Evolutionary conservation across 495 filamentous ascomycete genomes (phyloP).

Genomic region (Chaetomium tenue): DNA sequence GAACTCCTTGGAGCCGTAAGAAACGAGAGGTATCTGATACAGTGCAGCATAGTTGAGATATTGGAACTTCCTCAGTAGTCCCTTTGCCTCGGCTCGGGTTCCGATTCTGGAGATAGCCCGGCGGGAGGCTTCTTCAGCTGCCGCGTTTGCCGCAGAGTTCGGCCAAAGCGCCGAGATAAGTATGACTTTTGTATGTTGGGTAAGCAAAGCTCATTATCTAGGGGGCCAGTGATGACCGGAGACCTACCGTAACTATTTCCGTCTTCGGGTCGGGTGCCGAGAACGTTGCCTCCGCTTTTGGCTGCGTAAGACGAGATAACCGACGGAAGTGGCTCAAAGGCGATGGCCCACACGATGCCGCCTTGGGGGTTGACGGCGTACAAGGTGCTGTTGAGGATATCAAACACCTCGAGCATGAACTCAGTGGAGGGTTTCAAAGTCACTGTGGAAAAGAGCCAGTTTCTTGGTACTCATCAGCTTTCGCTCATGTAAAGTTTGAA

Average conservation of each 20-base stretch:
- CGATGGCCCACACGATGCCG: constrained; percentile 31
- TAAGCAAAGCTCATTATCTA: background rate
- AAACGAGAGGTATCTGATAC: constrained; percentile 27
- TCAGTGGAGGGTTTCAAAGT: constrained; percentile 11
- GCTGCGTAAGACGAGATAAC: constrained; percentile 34
- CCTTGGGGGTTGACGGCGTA: constrained; percentile 16
- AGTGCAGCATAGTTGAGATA: constrained; percentile 48
- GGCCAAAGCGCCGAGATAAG: background rate
- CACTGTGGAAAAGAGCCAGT: constrained; percentile 5
- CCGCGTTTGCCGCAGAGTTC: background rate
- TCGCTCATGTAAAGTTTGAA: background rate
- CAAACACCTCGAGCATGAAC: constrained; percentile 26
- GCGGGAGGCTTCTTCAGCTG: background rate
- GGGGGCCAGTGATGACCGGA: background rate
- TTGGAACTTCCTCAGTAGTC: constrained; percentile 8
- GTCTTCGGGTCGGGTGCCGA: constrained; percentile 30
- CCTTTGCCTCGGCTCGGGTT: constrained; percentile 12
- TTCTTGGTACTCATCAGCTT: background rate
- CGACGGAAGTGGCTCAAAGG: constrained; percentile 50
- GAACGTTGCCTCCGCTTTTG: constrained; percentile 42
- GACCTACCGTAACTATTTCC: background rate
- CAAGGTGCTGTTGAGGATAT: constrained; percentile 18
- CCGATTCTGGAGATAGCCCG: constrained; percentile 7
- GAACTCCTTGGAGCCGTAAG: constrained; percentile 18
- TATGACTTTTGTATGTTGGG: background rate